These are phyloP conservation scores for Glutinoglossum americanum DNA, from an alignment of 495 filamentous ascomycete species.

Conservation along the genomic window DNA sequence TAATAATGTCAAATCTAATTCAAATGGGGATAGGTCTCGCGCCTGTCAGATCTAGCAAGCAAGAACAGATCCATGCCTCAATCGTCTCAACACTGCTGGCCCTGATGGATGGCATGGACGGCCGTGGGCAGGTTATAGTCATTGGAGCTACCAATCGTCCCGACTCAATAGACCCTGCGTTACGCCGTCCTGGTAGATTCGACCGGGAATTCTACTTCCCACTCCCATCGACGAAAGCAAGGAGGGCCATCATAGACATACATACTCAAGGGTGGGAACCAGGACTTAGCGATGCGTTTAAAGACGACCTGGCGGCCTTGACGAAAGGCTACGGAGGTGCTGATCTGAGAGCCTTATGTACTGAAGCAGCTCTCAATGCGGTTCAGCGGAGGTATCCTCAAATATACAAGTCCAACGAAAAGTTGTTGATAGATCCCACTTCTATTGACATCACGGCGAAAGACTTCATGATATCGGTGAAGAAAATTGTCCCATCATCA, in stretches of 20 bases:
- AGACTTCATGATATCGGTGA: conserved; percentile 91
- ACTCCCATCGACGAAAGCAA: conserved; percentile 54
- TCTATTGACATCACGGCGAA: conserved; percentile 68
- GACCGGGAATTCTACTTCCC: conserved; percentile 97
- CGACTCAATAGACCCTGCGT: conserved; percentile 86
- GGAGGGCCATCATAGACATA: conserved; percentile 77
- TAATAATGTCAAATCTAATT: neutral
- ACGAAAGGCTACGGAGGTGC: conserved; percentile 96
- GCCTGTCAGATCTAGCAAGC: conserved; percentile 86
- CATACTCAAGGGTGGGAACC: conserved; percentile 88
- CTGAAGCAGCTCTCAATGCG: conserved; percentile 94
- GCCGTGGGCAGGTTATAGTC: conserved; percentile 89
- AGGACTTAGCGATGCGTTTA: conserved; percentile 49
- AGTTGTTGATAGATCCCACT: conserved; percentile 68
- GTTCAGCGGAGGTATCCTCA: conserved; percentile 91
- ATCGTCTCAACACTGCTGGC: conserved; percentile 91
- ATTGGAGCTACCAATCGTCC: conserved; percentile 96
- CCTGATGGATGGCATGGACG: conserved; percentile 98
- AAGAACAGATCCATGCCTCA: conserved; percentile 95
- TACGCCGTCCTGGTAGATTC: conserved; percentile 84
- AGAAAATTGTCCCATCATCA: conserved; percentile 88
- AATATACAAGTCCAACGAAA: conserved; percentile 78
- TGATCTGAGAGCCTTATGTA: conserved; percentile 81
- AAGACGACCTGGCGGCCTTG: conserved; percentile 58
- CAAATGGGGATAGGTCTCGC: conserved; percentile 34